Percentiles rank a stretch among this genome's conserved stretches.
Conservation (phyloP, 2,329 filamentous ascomycete species). For the Hymenoscyphus occultus region DNA sequence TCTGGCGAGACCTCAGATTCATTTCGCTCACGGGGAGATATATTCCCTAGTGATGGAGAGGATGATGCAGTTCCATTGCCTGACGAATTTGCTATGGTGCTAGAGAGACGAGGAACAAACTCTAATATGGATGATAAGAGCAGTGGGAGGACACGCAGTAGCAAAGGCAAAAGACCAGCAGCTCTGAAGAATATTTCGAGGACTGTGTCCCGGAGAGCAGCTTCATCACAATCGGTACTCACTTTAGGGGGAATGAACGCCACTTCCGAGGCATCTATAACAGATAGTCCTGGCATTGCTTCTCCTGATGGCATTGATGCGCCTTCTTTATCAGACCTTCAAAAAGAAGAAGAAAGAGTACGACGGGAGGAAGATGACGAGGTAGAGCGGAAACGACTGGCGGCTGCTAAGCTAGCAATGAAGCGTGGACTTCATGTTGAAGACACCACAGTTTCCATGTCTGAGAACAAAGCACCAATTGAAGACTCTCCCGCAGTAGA, state of each 20-base stretch:
- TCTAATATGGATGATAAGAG: conserved; percentile 63
- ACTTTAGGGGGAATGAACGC: conserved; percentile 20
- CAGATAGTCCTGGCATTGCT: conserved; percentile 34
- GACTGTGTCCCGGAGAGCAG: conserved; percentile 49
- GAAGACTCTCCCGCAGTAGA: conserved; percentile 32
- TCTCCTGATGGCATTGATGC: conserved; percentile 40
- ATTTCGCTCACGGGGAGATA: conserved; percentile 79
- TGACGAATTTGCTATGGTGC: conserved; percentile 83
- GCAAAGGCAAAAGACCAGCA: conserved; percentile 53
- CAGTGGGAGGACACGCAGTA: conserved; percentile 61
- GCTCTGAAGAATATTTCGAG: conserved; percentile 53
- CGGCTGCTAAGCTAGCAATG: conserved; percentile 50
- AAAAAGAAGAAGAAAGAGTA: conserved; percentile 49
- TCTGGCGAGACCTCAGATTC: conserved; percentile 84
- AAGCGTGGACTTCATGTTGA: conserved; percentile 44
- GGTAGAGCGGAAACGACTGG: conserved; percentile 50
- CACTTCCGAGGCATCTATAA: conserved; percentile 32
- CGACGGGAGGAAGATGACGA: conserved; percentile 50
- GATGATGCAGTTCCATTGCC: conserved; percentile 91
- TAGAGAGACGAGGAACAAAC: conserved; percentile 66
- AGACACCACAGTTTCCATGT: conserved; percentile 36
- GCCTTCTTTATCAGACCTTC: conserved; percentile 51
- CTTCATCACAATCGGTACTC: conserved; percentile 30
- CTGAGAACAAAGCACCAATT: conserved; percentile 28
- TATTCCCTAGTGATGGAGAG: conserved; percentile 82